Evolutionary conservation across 345 rosid species (phyloP), one percentile per base, ranked within the genome.

Genomic region (Ceriops tagal): DNA sequence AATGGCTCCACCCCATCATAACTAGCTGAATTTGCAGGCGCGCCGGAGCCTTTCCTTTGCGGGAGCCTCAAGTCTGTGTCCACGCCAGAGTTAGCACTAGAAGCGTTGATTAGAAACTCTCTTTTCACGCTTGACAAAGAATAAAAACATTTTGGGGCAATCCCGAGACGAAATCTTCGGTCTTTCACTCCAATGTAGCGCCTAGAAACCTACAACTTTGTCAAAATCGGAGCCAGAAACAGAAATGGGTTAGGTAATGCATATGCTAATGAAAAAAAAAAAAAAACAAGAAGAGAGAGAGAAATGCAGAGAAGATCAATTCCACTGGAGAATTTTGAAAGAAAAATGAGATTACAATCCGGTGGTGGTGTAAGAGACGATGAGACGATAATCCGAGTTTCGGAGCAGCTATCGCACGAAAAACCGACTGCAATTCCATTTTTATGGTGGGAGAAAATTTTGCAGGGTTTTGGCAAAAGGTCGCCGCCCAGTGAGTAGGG

Each of bases 391-490:
- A 53, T 46, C 65, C 60, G 63, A 79, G 71, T 66, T 80, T 81
- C 3, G 83, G 85, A 3, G 83, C 56, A 8, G 78, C 66, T 63
- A 79, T 56, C 20, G 92, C 85, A 6, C 76, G 58, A 73, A 85
- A 85, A 73, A 82, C 77, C 8, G 92, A 73, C 73, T 83, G 86
- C 60, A 77, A 55, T 56, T 73, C 86, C 96, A 87, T 86, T 59
- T 52, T 22, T 19, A 24, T 46, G 3, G 19, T 34, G 15, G 15
- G 11, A 11, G 27, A 51, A 68, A 28, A 52, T 56, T 68, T 80
- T 18, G 59, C 10, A 53, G 79, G 78, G 78, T 78, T 77, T 66
- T 59, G 71, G 77, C 58, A n/a, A 5, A 60, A 24, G 1, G 9
- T 46, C 30, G 22, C 20, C 22, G 28, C 3, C 19, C 31, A 18